phyloP scores from a whole-genome alignment of 2,329 filamentous ascomycete genomes.

The Aspergillus pseudoviridinutans region DNA sequence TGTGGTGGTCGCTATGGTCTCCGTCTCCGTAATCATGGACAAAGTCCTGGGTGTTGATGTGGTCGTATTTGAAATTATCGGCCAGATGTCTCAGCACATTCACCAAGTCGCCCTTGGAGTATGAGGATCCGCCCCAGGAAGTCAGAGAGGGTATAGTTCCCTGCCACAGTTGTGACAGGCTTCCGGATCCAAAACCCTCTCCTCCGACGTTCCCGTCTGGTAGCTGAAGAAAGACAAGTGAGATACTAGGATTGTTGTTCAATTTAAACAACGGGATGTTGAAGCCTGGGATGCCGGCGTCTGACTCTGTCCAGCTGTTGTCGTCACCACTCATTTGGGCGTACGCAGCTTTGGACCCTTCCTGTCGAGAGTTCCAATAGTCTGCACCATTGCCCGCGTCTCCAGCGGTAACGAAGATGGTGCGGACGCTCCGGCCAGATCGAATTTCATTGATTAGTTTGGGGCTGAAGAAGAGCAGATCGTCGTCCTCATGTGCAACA shows the following conservation, averaged over 20 bases:
- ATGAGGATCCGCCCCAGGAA: slow-evolving; percentile 6
- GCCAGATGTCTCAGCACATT: slow-evolving; percentile 4
- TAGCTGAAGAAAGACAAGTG: slow-evolving; percentile 12
- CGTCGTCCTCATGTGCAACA: slow-evolving; percentile 18
- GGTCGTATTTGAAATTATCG: slow-evolving; percentile 4
- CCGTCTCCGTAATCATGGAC: slow-evolving; percentile 8
- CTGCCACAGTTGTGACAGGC: slow-evolving; percentile 14
- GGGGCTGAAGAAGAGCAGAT: slow-evolving; percentile 17
- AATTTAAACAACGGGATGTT: slow-evolving; percentile 10
- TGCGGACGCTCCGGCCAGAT: slow-evolving; percentile 8
- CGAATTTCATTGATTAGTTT: slow-evolving; percentile 11
- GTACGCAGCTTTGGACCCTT: slow-evolving; percentile 11
- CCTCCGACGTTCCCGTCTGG: slow-evolving; percentile 13
- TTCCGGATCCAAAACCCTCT: slow-evolving; percentile 8
- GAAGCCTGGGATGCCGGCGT: slow-evolving; percentile 6
- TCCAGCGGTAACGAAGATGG: slow-evolving; percentile 17
- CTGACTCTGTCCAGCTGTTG: slow-evolving; percentile 10
- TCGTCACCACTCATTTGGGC: slow-evolving; percentile 8
- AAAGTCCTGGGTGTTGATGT: slow-evolving; percentile 15
- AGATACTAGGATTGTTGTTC: slow-evolving; percentile 3
- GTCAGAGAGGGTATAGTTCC: slow-evolving; percentile 5
- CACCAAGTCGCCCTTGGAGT: slow-evolving; percentile 8
- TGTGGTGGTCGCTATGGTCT: slow-evolving; percentile 15
- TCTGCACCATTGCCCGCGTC: slow-evolving; percentile 10
- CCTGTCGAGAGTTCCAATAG: slow-evolving; percentile 14